Percentiles rank a stretch among this genome's conserved stretches.
These are phyloP conservation scores for Talaromyces piceae DNA, from an alignment of 2,329 filamentous ascomycete genomes.

Conservation along the genomic window DNA sequence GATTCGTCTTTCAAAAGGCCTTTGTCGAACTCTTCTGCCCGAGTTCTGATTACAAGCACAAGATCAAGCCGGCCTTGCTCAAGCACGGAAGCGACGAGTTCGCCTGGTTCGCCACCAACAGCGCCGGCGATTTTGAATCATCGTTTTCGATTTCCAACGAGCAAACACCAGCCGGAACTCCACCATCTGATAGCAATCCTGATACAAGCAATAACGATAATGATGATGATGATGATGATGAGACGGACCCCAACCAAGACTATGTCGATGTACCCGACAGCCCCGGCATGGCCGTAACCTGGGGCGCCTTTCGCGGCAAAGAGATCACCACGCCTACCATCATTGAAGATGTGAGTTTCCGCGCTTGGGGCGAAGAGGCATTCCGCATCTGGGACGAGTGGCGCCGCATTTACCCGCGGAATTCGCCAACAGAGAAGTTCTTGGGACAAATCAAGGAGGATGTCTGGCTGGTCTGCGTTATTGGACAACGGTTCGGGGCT, in stretches of 20 bases:
- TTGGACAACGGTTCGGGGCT: conserved; percentile 40
- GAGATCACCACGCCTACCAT: conserved; percentile 96
- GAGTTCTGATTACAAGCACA: conserved; percentile 57
- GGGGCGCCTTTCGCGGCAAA: conserved; percentile 91
- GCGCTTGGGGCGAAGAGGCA: conserved; percentile 90
- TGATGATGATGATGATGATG: too few species aligned
- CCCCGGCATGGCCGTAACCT: conserved; percentile 89
- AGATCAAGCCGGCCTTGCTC: conserved; percentile 57
- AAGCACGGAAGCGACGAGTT: conserved; percentile 57
- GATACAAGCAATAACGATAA: too few species aligned
- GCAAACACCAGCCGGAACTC: conserved; percentile 15
- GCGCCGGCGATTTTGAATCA: conserved; percentile 67
- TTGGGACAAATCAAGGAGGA: conserved; percentile 61
- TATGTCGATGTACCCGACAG: conserved; percentile 20
- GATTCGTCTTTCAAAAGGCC: conserved; percentile 96
- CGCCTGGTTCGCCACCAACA: conserved; percentile 82
- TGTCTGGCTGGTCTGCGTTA: conserved; percentile 75
- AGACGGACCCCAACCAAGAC: conserved; percentile 43
- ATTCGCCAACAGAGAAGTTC: conserved; percentile 62
- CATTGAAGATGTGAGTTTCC: conserved; percentile 90
- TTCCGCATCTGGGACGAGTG: conserved; percentile 95
- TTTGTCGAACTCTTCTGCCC: conserved; percentile 96
- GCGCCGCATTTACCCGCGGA: conserved; percentile 76
- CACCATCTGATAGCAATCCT: too few species aligned
- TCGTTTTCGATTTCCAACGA: conserved; percentile 33